These are phyloP conservation scores for Sabuloglossum arenarium DNA, from an alignment of 495 filamentous ascomycete species.

Conservation along the genomic window DNA sequence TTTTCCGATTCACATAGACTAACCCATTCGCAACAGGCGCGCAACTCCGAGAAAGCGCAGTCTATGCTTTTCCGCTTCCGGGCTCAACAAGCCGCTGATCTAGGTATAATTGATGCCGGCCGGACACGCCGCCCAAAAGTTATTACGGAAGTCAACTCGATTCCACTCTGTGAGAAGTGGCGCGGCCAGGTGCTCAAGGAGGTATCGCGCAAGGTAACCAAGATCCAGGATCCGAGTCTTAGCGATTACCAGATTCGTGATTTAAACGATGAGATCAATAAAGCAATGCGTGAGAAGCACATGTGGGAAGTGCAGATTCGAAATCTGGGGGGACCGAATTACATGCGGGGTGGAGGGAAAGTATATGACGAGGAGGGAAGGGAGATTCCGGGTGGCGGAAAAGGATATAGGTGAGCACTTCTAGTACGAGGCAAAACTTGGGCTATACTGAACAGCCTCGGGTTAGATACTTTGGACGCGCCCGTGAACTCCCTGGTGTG, in stretches of 20 bases:
- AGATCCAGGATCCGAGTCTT: conserved; percentile 76
- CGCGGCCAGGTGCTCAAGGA: conserved; percentile 94
- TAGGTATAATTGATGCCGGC: conserved; percentile 88
- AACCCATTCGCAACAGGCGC: conserved; percentile 25
- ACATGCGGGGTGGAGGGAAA: conserved; percentile 73
- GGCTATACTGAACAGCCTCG: conserved; percentile 2
- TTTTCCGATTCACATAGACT: not conserved
- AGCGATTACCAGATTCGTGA: conserved; percentile 95
- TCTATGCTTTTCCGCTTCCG: conserved; percentile 99
- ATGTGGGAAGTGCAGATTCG: conserved; percentile 96
- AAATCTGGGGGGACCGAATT: conserved; percentile 87
- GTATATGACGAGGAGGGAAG: conserved; percentile 83
- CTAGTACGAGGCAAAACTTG: not conserved
- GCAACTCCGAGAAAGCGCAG: conserved; percentile 94
- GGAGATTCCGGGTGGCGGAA: conserved; percentile 76
- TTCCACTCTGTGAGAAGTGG: conserved; percentile 92
- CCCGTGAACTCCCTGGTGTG: conserved; percentile 78
- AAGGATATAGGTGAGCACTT: conserved; percentile 43
- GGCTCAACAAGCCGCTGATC: conserved; percentile 85
- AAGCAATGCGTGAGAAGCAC: conserved; percentile 94
- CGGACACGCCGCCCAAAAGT: conserved; percentile 73
- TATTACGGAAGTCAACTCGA: conserved; percentile 64
- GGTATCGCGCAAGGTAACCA: conserved; percentile 84
- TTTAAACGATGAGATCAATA: conserved; percentile 98
- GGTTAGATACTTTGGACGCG: conserved; percentile 63